phyloP scores from a whole-genome alignment of 2,329 filamentous ascomycete species.

The Bipolaris cookei region DNA sequence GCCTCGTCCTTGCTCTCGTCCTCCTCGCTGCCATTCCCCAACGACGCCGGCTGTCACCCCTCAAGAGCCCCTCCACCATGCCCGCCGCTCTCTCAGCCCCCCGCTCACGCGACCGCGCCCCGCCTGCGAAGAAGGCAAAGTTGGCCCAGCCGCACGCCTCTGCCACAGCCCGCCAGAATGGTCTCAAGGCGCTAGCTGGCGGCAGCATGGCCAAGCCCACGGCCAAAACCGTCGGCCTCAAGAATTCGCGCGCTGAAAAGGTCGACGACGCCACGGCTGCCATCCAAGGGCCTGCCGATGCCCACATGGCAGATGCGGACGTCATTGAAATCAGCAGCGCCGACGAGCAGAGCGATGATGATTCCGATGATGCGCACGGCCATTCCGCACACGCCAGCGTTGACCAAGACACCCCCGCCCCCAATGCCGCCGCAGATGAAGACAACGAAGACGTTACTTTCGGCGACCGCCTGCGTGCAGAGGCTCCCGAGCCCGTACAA shows the following conservation, averaged over 20 bases:
- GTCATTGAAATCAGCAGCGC: constrained; percentile 58
- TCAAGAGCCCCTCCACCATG: constrained; percentile 26
- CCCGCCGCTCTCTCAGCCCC: constrained; percentile 40
- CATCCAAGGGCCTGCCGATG: constrained; percentile 57
- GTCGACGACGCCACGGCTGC: constrained; percentile 65
- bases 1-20: constrained; percentile 12
- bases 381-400: constrained; percentile 26
- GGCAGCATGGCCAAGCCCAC: constrained; percentile 48
- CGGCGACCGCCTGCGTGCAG: constrained; percentile 78
- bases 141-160: constrained; percentile 36
- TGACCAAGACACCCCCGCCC: constrained; percentile 35
- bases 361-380: constrained; percentile 37
- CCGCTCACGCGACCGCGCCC: constrained; percentile 37
- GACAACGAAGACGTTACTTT: constrained; percentile 72
- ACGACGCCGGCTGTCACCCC: background rate
- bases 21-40: background rate
- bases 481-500: constrained; percentile 52
- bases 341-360: constrained; percentile 50
- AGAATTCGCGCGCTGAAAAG: constrained; percentile 57
- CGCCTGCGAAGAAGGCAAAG: constrained; percentile 48
- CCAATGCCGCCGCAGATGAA: constrained; percentile 32
- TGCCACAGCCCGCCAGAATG: constrained; percentile 30
- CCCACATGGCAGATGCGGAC: constrained; percentile 47
- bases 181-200: constrained; percentile 44
- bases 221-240: constrained; percentile 61